Evolutionary conservation across 345 rosid species (phyloP), one percentile per base, ranked within the genome.

Genomic region (Melaleuca quinquenervia): DNA sequence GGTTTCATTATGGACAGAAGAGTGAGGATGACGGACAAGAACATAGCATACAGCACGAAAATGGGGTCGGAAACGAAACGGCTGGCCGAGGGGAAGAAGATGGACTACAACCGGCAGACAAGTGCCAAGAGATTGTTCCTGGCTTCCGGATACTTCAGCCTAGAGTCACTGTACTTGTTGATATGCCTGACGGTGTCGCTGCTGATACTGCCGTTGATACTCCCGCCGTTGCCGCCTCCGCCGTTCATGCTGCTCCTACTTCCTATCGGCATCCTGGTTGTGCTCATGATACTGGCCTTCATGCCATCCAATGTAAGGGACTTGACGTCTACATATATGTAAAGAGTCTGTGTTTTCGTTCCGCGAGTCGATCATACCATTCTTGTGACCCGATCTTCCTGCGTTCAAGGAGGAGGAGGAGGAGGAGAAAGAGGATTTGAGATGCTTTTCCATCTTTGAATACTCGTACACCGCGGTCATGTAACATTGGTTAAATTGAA

Each of bases 221-320:
- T 96, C 9, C 98, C 98, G 1, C 98, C 98, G 6, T 87, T 96
- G 92, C 98, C 98, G 36, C 98, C 96, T 1, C 98, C 98, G 6
- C 98, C 98, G 1, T 94, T 94, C 78, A 84, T 95, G 96, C 60
- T 96, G 86, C 96, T 96, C 56, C 85, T 96, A 89, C 88, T 96
- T 85, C 98, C 98, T 20, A 90, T 96, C 74, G 94, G 90, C 75
- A 96, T 96, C 52, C 87, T 96, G 86, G 93, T 84, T 29, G 84
- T 94, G 89, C 98, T 96, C 55, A 89, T 96, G 94, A 52, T 91
- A 75, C 90, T 96, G 83, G 98, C 98, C 53, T 94, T 95, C 55
- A 92, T 92, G 96, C 96, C 98, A 52, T 88, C 92, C 21, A 91
- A 89, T 82, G 88, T 87, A 7, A 90, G 86, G 87, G 91, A 94